A percentile compares a stretch with the other conserved stretches of the same genome.
Conservation (phyloP, 2,329 filamentous ascomycete genomes). For the Ascochyta viciae-villosae region DNA sequence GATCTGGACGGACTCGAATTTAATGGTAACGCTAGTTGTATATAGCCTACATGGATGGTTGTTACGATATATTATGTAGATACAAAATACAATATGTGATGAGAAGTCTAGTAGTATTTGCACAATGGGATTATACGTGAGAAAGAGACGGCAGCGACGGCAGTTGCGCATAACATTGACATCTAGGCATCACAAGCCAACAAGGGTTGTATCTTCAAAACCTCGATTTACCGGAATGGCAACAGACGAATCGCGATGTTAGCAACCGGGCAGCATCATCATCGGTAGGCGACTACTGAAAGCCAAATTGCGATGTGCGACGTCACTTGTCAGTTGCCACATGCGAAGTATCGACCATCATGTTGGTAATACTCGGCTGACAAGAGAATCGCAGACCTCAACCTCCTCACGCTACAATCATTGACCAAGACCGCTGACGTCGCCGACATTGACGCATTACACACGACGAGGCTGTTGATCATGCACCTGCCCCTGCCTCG, state of each 20-base stretch:
- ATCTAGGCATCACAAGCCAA: constrained; percentile 3
- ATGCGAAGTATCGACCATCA: background rate
- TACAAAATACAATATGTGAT: background rate
- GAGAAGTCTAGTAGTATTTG: background rate
- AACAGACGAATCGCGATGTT: constrained; percentile 4
- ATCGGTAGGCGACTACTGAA: constrained; percentile 13
- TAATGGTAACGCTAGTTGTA: constrained; percentile 27
- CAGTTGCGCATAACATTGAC: background rate
- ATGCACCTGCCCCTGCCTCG: constrained; percentile 19
- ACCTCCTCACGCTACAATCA: background rate
- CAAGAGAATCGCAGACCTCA: background rate
- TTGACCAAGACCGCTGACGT: background rate
- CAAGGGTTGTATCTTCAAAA: constrained; percentile 2
- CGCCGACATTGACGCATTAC: background rate
- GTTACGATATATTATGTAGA: constrained; percentile 15
- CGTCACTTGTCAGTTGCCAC: constrained; percentile 16
- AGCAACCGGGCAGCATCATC: constrained; percentile 16
- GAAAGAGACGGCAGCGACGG: constrained; percentile 1
- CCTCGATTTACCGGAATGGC: background rate
- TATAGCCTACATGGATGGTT: constrained; percentile 4
- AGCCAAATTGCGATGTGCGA: constrained; percentile 26
- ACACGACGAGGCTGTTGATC: constrained; percentile 18
- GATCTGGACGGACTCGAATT: constrained; percentile 14
- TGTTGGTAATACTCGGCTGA: background rate
- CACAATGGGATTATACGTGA: background rate